Percentiles rank a stretch among this genome's conserved stretches.
These are phyloP conservation scores for Hymenoscyphus infarciens DNA, from an alignment of 2,329 filamentous ascomycete genomes.

Conservation along the genomic window DNA sequence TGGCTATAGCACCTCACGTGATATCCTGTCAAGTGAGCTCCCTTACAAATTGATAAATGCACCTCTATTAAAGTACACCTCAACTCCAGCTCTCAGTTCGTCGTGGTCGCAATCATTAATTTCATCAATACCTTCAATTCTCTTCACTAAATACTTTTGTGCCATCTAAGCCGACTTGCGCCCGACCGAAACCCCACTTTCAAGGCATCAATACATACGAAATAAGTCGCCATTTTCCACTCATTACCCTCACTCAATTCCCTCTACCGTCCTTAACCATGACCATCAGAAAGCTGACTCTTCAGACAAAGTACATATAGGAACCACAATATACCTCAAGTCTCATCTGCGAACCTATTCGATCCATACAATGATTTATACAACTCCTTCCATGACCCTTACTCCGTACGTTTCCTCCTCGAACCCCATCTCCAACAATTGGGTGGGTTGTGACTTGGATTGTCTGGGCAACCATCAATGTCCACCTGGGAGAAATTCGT, in stretches of 20 bases:
- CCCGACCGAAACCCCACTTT: not conserved
- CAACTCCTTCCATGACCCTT: too few species aligned
- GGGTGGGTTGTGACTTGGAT: too few species aligned
- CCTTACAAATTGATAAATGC: too few species aligned
- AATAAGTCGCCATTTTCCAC: not conserved
- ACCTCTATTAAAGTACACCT: too few species aligned
- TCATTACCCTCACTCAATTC: not conserved
- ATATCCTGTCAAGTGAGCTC: too few species aligned
- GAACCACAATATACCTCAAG: not conserved
- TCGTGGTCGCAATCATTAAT: not conserved
- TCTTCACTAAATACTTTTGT: not conserved
- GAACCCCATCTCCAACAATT: too few species aligned
- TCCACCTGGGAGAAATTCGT: not conserved
- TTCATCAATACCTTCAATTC: not conserved
- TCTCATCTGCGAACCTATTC: not conserved
- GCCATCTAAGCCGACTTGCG: not conserved
- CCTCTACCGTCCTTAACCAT: not conserved
- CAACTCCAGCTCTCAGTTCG: too few species aligned
- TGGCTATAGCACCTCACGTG: too few species aligned
- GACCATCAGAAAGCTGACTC: not conserved
- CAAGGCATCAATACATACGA: not conserved
- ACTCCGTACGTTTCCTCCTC: too few species aligned
- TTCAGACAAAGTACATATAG: not conserved
- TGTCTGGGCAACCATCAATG: too few species aligned
- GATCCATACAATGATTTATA: too few species aligned